Evolutionary conservation across 495 filamentous ascomycete species (phyloP), one percentile per base, ranked within the genome.

Genomic region (Penicillium ochrochloron): DNA sequence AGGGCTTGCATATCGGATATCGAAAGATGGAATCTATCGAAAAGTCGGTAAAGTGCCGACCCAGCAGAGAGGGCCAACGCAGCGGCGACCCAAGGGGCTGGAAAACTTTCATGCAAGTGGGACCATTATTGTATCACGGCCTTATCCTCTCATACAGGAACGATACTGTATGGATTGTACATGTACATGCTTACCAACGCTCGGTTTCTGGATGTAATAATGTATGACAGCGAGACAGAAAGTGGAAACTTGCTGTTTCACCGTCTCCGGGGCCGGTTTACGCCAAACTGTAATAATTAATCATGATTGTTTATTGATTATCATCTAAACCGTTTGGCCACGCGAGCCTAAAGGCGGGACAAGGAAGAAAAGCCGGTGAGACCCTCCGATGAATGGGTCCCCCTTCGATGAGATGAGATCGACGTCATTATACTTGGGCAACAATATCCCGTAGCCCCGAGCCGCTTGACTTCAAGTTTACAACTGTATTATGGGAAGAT

Each of bases 11-110:
- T 39, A 66, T 64, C 14, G 51, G 57, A 65, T 63, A 67, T 66
- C 60, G 44, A 72, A 72, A 69, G 63, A 63, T 62, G 14, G 54
- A 58, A 64, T 64, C 61, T 65, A 67, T 66, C 61, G 39, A 72
- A 73, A 70, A 67, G 69, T 73, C 69, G 64, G 66, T 74, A 72
- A 65, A 54, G 50, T 68, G 61, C 65, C 69, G 69, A 72, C 65
- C 69, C 71, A 69, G 64, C 62, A 65, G 59, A 54, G 61, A 54
- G 66, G 64, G 51, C 62, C 67, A 70, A 65, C 65, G 46, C 48
- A 52, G 60, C 62, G 56, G 58, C 53, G 66, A 65, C 58, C 71
- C 69, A 72, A 70, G 69, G 69, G 65, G 63, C 60, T 63, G 71
- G 67, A 61, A 65, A 67, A 63, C 62, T 63, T 65, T 65, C 58